These are phyloP conservation scores for Grigorovia humatica DNA, from an alignment of 805 yeast species.

Conservation along the genomic window DNA sequence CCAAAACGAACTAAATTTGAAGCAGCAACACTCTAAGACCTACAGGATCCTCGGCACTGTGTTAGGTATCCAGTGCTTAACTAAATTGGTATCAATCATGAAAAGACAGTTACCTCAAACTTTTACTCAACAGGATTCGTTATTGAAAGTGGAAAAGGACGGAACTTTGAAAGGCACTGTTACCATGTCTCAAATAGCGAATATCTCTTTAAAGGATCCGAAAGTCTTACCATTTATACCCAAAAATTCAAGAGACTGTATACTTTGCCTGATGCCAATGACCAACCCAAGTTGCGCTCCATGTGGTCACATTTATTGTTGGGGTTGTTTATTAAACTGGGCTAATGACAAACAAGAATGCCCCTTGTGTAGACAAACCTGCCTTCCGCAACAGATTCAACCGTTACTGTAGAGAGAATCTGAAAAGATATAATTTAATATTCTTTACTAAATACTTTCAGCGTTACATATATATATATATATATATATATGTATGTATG, in stretches of 20 bases:
- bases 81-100: slow-evolving; percentile 27
- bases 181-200: slow-evolving; percentile 5
- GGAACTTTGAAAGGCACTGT: background rate
- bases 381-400: slow-evolving; percentile 36
- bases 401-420: slow-evolving; percentile 23
- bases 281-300: slow-evolving; percentile 72
- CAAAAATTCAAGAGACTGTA: slow-evolving; percentile 60
- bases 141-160: background rate
- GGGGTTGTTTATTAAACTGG: slow-evolving; percentile 89
- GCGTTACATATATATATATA: background rate
- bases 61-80: slow-evolving; percentile 42
- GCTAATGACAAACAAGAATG: slow-evolving; percentile 79
- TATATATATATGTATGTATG: background rate
- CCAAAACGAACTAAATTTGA: slow-evolving; percentile 21
- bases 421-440: background rate
- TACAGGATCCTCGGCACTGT: slow-evolving; percentile 68
- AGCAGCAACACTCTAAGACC: slow-evolving; percentile 32
- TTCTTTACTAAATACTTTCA: background rate
- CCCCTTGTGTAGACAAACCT: slow-evolving; percentile 78
- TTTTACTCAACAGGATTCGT: background rate
- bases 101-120: background rate
- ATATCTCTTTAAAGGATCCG: slow-evolving; percentile 49
- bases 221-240: slow-evolving; percentile 56
- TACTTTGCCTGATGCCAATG: slow-evolving; percentile 76
- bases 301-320: slow-evolving; percentile 91